A percentile compares a stretch with the other conserved stretches of the same genome.
Evolutionary conservation across 116 monocot species (phyloP).

Genomic region (Thalassia testudinum): DNA sequence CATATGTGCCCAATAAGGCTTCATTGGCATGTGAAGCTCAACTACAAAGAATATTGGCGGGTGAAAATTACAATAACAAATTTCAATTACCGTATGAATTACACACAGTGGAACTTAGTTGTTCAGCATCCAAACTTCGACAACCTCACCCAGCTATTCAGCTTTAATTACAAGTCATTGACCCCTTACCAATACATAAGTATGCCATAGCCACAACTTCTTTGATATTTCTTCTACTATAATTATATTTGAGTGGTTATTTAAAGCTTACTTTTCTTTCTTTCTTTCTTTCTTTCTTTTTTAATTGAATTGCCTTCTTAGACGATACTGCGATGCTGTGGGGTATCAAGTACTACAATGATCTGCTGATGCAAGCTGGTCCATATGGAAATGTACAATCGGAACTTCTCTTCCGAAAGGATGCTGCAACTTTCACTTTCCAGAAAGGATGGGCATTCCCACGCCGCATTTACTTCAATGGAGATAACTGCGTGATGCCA

Average conservation of each 20-base stretch:
- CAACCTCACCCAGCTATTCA: slow-evolving; percentile 11
- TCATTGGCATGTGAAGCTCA: slow-evolving; percentile 43
- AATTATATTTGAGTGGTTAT: not conserved
- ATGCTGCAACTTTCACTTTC: slow-evolving; percentile 48
- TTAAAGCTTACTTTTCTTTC: not conserved
- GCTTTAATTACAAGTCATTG: slow-evolving; percentile 28
- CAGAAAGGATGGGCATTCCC: slow-evolving; percentile 92
- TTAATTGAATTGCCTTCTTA: slow-evolving; percentile 5
- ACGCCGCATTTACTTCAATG: slow-evolving; percentile 73
- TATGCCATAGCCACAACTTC: slow-evolving; percentile 1
- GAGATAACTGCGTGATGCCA: slow-evolving; percentile 76
- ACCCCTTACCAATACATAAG: slow-evolving; percentile 12
- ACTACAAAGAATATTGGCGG: slow-evolving; percentile 37
- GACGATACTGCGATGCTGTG: slow-evolving; percentile 56
- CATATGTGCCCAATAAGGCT: slow-evolving; percentile 35
- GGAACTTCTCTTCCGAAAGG: slow-evolving; percentile 67
- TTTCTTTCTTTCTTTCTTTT: not conserved
- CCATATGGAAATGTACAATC: slow-evolving; percentile 73
- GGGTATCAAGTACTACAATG: slow-evolving; percentile 47
- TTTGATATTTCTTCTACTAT: not conserved
- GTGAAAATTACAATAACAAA: slow-evolving; percentile 38
- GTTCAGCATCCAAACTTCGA: slow-evolving; percentile 30
- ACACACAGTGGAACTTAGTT: slow-evolving; percentile 30
- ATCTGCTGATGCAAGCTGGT: slow-evolving; percentile 62
- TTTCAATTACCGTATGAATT: slow-evolving; percentile 23